Evolutionary conservation across 2,329 filamentous ascomycete species (phyloP), one percentile per base, ranked within the genome.

Genomic region (Aspergillus pseudoglaucus): DNA sequence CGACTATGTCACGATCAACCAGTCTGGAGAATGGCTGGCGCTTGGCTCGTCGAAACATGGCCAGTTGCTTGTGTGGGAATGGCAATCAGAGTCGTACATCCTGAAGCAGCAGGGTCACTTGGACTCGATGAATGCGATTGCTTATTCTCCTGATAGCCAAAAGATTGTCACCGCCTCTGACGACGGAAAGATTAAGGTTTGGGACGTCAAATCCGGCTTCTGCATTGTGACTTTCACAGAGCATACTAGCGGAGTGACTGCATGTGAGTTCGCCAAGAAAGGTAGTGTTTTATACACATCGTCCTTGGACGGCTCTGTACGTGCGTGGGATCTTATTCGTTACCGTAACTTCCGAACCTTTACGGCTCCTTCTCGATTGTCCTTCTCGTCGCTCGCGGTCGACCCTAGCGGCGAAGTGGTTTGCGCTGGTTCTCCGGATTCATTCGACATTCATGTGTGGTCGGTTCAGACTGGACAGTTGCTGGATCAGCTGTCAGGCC

Each of bases 31-130:
- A 72, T 98, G 93, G 93, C 75, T 98, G 18, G 94, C 94, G 0
- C 96, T 98, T 66, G 93, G 91, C 12, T 93, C 94, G 0, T 95
- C 93, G 2, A 94, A 94, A 60, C 78, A 95, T 4, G 94, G 94
- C 0, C 93, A 98, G 65, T 76, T 98, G n/a, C 74, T 98, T 3
- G 93, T 98, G 3, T 98, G 93, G 93, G 93, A 98, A 67, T 98
- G 94, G 90, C 91, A 97, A 65, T 98, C 93, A 0, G 94, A 98
- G 69, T 97, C 91, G 5, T 98, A 98, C 68, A 94, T 98, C 49
- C 75, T 98, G 42, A 98, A 98, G 71, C 93, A 98, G 64, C 93
- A 97, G 68, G 93, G 91, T 0, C 93, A 98, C 69, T 90, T 95
- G 55, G 93, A 98, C 66, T 87, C 89, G 2, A 90, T 97, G 81